phyloP scores from a whole-genome alignment of 495 filamentous ascomycete species.

The Penicillium argentinense region DNA sequence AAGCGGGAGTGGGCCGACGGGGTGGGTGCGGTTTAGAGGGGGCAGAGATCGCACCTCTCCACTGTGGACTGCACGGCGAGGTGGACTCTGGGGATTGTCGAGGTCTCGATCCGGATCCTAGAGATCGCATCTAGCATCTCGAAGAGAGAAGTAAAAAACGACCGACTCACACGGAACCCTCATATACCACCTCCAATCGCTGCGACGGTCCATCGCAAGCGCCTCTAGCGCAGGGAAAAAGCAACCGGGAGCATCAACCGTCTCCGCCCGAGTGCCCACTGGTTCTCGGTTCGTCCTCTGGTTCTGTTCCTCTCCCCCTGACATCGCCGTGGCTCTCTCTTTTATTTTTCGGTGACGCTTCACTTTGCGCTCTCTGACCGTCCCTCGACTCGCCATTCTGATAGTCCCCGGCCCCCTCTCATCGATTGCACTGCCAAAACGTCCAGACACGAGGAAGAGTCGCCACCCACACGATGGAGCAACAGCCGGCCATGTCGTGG shows the following conservation, averaged over 20 bases:
- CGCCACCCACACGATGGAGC: constrained; percentile 34
- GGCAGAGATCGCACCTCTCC: background rate
- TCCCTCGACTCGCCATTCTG: too few species aligned
- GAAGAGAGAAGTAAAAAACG: too few species aligned
- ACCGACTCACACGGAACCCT: too few species aligned
- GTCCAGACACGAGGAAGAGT: too few species aligned
- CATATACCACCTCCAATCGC: too few species aligned
- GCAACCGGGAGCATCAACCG: constrained; percentile 5
- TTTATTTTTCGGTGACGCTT: background rate
- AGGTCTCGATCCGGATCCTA: too few species aligned
- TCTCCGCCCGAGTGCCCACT: constrained; percentile 10
- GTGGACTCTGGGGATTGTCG: too few species aligned
- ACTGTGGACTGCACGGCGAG: background rate
- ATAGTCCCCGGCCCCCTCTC: too few species aligned
- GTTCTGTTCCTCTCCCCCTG: background rate
- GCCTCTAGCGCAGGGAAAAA: constrained; percentile 17
- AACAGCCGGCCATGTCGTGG: constrained; percentile 42
- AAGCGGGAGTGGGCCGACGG: background rate
- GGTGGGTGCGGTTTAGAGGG: background rate
- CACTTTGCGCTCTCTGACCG: background rate
- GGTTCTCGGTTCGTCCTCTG: constrained; percentile 6
- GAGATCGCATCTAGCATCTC: too few species aligned
- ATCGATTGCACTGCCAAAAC: background rate
- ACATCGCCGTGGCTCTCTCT: background rate
- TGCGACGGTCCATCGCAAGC: too few species aligned